A percentile compares a stretch with the other conserved stretches of the same genome.
Conservation (phyloP, 2,329 filamentous ascomycete species). For the Dissoconium aciculare region DNA sequence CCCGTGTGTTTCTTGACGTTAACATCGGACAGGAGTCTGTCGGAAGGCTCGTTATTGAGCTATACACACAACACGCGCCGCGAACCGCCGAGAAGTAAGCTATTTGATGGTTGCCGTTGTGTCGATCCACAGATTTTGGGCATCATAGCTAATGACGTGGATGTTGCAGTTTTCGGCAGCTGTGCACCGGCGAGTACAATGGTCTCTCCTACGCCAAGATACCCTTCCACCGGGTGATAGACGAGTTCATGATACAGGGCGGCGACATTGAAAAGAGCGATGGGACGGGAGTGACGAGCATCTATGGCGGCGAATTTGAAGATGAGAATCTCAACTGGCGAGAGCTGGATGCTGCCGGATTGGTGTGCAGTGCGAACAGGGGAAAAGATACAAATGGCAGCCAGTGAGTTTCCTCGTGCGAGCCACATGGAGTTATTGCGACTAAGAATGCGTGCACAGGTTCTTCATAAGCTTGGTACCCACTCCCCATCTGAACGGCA, state of each 20-base stretch:
- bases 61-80: slow-evolving; percentile 32
- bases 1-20: slow-evolving; percentile 30
- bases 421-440: slow-evolving; percentile 1
- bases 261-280: slow-evolving; percentile 29
- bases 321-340: slow-evolving; percentile 30
- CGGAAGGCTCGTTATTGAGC: slow-evolving; percentile 31
- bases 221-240: slow-evolving; percentile 29
- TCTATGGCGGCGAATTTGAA: slow-evolving; percentile 28
- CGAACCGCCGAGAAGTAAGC: slow-evolving; percentile 33
- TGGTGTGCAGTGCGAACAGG: slow-evolving; percentile 30
- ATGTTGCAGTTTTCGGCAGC: slow-evolving; percentile 29
- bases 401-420: slow-evolving; percentile 24
- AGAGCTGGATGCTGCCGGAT: slow-evolving; percentile 26
- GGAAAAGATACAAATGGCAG: slow-evolving; percentile 29
- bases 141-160: no score
- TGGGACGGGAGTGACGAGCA: slow-evolving; percentile 28
- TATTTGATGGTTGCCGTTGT: no score
- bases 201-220: slow-evolving; percentile 25
- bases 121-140: no score
- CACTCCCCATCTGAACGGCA: slow-evolving; percentile 27
- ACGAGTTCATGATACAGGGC: slow-evolving; percentile 33
- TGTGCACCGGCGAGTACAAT: slow-evolving; percentile 28
- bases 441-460: no score
- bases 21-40: slow-evolving; percentile 27
- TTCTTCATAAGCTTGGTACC: slow-evolving; percentile 30